Evolutionary conservation across 345 rosid genomes (phyloP), one percentile per base, ranked within the genome.

Genomic region (Citrus trifoliata): DNA sequence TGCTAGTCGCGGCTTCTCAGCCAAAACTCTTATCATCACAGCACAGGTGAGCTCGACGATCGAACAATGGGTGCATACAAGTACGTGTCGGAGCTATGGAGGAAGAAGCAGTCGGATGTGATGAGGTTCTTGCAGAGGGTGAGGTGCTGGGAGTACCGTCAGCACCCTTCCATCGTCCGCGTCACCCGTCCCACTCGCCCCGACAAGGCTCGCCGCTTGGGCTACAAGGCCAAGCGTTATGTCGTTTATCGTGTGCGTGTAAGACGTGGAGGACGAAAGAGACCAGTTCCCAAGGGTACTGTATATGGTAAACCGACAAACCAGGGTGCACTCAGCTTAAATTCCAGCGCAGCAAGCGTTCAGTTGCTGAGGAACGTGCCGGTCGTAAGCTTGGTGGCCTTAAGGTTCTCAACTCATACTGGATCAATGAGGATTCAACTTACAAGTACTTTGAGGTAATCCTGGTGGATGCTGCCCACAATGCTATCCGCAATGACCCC

Each of bases 141-240:
- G 60, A 96, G 99, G 91, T 96, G 99, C 80, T 96, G 99, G 99
- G 98, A 94, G 86, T 97, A 97, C 81, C 89, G 98, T 16, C 99
- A 97, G 71, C 96, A 90, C 77, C 97, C 99, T 59, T 94, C 99
- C 1, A 97, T 97, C 40, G 98, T 97, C 35, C 97, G 98, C 55
- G 88, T 97, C 58, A 93, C 90, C 56, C 97, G 79, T 48, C 97
- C 99, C 65, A 93, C 98, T 25, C 98, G 98, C 82, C 99, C 99
- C 5, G 98, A 97, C 85, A 94, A 90, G 85, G 98, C 99, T 61
- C 95, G 99, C 62, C 90, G 94, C 73, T 71, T 94, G 67, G 99
- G 98, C 32, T 97, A 94, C 93, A 97, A 97, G 85, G 98, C 99
- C 83, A 97, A 97, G 86, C 62, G 97, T 22, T 89, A 85, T 82